Base-by-base conservation (phyloP, 257 asterid species). In the Misopates orontium region DNA sequence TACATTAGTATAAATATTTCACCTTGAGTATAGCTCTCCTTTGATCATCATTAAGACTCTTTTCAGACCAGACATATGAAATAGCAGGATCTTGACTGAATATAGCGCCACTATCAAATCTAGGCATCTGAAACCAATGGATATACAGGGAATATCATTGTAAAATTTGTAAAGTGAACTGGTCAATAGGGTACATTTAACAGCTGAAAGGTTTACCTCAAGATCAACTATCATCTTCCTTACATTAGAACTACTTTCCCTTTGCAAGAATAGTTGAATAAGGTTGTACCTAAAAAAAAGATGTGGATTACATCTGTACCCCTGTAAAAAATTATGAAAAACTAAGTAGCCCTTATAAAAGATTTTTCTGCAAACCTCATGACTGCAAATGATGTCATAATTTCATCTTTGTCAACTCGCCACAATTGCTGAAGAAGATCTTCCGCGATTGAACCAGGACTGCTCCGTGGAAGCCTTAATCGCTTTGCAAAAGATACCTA, bases 31-130 rank as follows among this genome's bases (percentile, higher is more conserved):
- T 90, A 59, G 97, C 97, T 83, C 85, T 80, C 50, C 95, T 91
- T 70, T 93, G 99, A 82, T 93, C 99, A 75, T 83, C 95, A 72
- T 93, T 93, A 80, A 93, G 78, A 66, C 84, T 84, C 70, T 78
- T 93, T 79, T 83, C 92, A 1, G 90, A 82, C 92, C 86, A 81
- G 66, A 90, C 79, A 54, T 93, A 90, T 47, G 95, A 84, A 67
- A 90, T 80, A 69, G 99, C 97, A 60, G 96, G 97, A 65, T 93
- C 99, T 79, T 93, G 99, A 77, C 97, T 94, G 70, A 77, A 85
- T 73, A 84, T 74, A 72, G 92, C 76, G 76, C 96, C 95, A 77
- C 95, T 82, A 54, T 93, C 99, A 83, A 87, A 93, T 70, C 85
- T 80, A 75, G 99, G 99, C 72, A 78, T 84, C 99, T 93, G 78